Evolutionary conservation across 192 early-diverging fungal genomes (phyloP).

Genomic region (Funneliformis mosseae): DNA sequence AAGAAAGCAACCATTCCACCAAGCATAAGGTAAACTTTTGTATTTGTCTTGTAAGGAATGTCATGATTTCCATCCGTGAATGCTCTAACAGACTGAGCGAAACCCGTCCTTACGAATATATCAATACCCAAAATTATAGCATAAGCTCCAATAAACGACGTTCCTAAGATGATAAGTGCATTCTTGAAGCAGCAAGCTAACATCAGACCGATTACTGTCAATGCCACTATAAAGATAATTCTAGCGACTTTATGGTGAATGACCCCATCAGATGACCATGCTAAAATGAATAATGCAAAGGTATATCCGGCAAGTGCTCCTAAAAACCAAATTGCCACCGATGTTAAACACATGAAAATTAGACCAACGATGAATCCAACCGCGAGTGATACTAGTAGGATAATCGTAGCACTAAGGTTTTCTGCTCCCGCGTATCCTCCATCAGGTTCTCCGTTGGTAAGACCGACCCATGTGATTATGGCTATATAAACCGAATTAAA

Average conservation of each 20-base stretch:
- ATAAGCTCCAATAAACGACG: slow-evolving; percentile 79
- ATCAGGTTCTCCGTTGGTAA: slow-evolving; percentile 51
- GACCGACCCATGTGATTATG: slow-evolving; percentile 49
- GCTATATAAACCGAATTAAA: slow-evolving; percentile 34
- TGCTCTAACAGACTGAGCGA: slow-evolving; percentile 57
- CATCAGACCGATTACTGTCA: slow-evolving; percentile 64
- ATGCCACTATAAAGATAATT: slow-evolving; percentile 68
- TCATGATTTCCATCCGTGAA: slow-evolving; percentile 49
- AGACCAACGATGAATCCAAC: slow-evolving; percentile 69
- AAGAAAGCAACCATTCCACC: slow-evolving; percentile 65
- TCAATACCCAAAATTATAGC: slow-evolving; percentile 80
- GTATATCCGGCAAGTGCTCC: slow-evolving; percentile 81
- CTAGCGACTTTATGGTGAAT: slow-evolving; percentile 66
- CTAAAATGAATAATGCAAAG: slow-evolving; percentile 71
- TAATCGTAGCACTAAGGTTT: slow-evolving; percentile 43
- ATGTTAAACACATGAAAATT: slow-evolving; percentile 67
- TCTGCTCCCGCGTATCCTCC: slow-evolving; percentile 44
- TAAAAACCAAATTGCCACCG: slow-evolving; percentile 71
- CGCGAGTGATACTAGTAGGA: slow-evolving; percentile 61
- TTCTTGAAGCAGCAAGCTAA: slow-evolving; percentile 66
- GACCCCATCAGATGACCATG: slow-evolving; percentile 61
- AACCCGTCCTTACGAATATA: slow-evolving; percentile 78
- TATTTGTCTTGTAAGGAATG: slow-evolving; percentile 51
- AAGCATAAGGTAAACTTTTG: slow-evolving; percentile 72
- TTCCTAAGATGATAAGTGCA: slow-evolving; percentile 67